Conservation (phyloP, 139 green algal species). For the Diplosphaera chodatii region DNA sequence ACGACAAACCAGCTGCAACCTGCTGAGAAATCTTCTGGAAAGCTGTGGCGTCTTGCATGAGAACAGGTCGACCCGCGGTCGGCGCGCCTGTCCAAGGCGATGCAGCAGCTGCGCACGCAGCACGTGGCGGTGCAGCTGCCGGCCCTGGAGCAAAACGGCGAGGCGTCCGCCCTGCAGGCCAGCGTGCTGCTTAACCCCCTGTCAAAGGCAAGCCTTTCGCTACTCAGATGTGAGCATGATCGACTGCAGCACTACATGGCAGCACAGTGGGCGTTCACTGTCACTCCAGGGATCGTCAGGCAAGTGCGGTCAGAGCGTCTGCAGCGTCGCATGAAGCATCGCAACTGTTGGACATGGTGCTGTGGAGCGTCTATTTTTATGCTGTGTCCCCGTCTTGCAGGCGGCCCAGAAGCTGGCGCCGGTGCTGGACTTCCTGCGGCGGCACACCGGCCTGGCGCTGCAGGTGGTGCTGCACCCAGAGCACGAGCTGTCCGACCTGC, state of each 20-base stretch:
- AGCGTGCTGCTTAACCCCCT: constrained; percentile 67
- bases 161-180: constrained; percentile 28
- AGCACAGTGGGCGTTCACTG: too few relatives aligned
- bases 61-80: constrained; percentile 9
- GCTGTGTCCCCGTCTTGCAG: not conserved
- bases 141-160: not conserved
- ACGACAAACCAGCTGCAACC: too few relatives aligned
- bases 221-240: too few relatives aligned
- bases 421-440: constrained; percentile 44
- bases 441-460: constrained; percentile 18
- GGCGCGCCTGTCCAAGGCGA: not conserved
- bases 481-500: constrained; percentile 66
- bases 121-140: not conserved
- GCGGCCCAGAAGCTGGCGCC: constrained; percentile 25
- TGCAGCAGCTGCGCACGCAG: not conserved
- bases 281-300: too few relatives aligned
- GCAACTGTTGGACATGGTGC: too few relatives aligned
- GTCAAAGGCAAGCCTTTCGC: constrained; percentile 26
- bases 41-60: too few relatives aligned
- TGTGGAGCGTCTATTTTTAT: too few relatives aligned
- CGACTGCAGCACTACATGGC: too few relatives aligned
- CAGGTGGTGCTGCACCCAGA: constrained; percentile 51
- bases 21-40: too few relatives aligned
- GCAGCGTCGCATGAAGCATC: too few relatives aligned
- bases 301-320: too few relatives aligned